phyloP scores from a whole-genome alignment of 306 rosid genomes.

The Casuarina cunninghamiana region DNA sequence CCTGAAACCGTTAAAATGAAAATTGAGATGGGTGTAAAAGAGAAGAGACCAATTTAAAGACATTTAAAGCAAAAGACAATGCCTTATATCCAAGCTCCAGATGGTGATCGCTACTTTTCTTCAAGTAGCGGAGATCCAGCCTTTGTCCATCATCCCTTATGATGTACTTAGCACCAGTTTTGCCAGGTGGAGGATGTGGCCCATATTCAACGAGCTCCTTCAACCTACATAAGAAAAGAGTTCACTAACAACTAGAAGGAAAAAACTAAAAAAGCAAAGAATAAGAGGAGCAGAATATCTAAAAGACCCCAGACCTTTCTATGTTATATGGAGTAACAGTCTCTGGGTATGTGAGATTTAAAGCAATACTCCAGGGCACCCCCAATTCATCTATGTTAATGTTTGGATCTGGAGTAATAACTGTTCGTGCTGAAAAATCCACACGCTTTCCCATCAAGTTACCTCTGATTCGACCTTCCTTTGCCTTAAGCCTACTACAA shows the following conservation, averaged over 20 bases:
- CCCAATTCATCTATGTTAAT: constrained; percentile 94
- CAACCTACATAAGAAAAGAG: constrained; percentile 47
- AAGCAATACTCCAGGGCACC: constrained; percentile 97
- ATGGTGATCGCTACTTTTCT: constrained; percentile 98
- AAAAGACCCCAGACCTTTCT: constrained; percentile 57
- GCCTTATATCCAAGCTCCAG: constrained; percentile 99
- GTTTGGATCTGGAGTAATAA: constrained; percentile 95
- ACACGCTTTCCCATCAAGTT: constrained; percentile 98
- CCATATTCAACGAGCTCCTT: constrained; percentile 98
- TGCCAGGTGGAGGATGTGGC: constrained; percentile 99
- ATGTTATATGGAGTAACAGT: constrained; percentile 98
- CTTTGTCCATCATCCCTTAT: constrained; percentile 98
- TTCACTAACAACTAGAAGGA: constrained; percentile 5
- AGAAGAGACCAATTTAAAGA: constrained; percentile 8
- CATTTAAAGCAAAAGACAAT: constrained; percentile 14
- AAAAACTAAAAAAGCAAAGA: background rate
- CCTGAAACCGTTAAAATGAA: constrained; percentile 54
- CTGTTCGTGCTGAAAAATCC: constrained; percentile 98
- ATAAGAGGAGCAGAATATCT: constrained; percentile 1
- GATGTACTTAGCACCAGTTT: constrained; percentile 99
- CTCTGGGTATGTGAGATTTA: constrained; percentile 97
- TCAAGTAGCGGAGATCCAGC: constrained; percentile 95
- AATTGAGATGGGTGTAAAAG: constrained; percentile 12
- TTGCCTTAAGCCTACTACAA: constrained; percentile 98
- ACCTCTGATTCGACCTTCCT: constrained; percentile 99